These are phyloP conservation scores for Penicillium lagena DNA, from an alignment of 495 filamentous ascomycete genomes.

Conservation along the genomic window DNA sequence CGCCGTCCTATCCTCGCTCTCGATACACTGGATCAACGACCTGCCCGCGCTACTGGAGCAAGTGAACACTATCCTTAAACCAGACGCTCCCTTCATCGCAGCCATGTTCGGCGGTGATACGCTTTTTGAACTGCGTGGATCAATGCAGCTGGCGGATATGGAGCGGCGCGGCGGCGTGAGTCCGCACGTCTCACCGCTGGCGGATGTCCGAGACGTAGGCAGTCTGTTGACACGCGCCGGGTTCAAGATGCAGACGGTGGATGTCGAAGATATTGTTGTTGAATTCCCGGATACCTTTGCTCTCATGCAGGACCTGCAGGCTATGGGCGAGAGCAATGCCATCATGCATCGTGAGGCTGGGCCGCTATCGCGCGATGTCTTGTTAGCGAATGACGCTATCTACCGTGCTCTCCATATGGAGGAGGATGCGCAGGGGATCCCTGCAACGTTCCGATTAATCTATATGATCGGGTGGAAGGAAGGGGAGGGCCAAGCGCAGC, in stretches of 20 bases:
- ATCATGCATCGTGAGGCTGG: constrained; percentile 74
- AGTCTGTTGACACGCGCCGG: constrained; percentile 80
- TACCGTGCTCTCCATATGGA: constrained; percentile 77
- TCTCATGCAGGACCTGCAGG: constrained; percentile 87
- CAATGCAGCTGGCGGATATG: constrained; percentile 85
- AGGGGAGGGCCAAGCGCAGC: constrained; percentile 66
- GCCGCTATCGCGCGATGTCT: constrained; percentile 69
- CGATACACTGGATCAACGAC: constrained; percentile 97
- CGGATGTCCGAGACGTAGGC: constrained; percentile 87
- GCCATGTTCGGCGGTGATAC: constrained; percentile 96
- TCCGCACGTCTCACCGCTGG: constrained; percentile 81
- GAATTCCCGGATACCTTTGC: constrained; percentile 91
- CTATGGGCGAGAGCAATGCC: constrained; percentile 90
- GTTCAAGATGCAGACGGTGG: constrained; percentile 93
- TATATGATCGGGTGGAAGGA: constrained; percentile 99
- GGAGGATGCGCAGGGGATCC: constrained; percentile 61
- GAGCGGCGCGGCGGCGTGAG: constrained; percentile 83
- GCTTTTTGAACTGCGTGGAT: constrained; percentile 88
- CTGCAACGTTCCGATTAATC: constrained; percentile 87
- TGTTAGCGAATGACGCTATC: constrained; percentile 83
- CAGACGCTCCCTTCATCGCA: constrained; percentile 86
- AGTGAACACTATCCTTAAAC: constrained; percentile 76
- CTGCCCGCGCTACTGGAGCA: constrained; percentile 76
- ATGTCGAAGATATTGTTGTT: constrained; percentile 94
- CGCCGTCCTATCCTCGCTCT: constrained; percentile 78